Evolutionary conservation across 2,329 filamentous ascomycete species (phyloP), one percentile per base, ranked within the genome.

Genomic region (Colletotrichum sojae): DNA sequence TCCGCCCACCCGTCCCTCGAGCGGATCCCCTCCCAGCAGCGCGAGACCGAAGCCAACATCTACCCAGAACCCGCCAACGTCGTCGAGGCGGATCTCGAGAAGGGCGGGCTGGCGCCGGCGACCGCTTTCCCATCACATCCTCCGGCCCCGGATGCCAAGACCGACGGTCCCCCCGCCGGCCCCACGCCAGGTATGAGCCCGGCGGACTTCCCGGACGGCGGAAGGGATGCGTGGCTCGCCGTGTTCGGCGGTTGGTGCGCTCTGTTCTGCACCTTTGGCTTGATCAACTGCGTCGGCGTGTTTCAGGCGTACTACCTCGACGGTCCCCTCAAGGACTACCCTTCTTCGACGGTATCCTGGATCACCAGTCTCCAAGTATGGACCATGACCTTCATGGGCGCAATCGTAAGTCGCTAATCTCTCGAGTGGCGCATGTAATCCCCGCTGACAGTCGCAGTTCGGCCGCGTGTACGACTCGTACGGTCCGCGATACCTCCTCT

Each of bases 381-480:
- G 62, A 74, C 79, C 67, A 81, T 83, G 78, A 76, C 85, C 56
- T 82, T 87, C 71, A 82, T 88, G 80, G 87, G 86, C 61, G 77
- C 79, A 8, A 71, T 82, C 15, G 82, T 85, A 76, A 72, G 81
- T 78, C n/a, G 57, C 13, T 73, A 22, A 4, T 3, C 80, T 39
- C 83, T 55, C 27, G 3, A 6, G 8, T 13, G 3, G 13, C 15
- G 4, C 22, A 2, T 12, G 27, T 54, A 20, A 16, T n/a, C 1
- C 5, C 12, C 9, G 49, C 65, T 69, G 18, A 63, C 22, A 27
- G 16, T 57, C 62, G 53, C 67, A 78, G 66, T 89, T 82, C 58
- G 91, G 92, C 1, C 88, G 86, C 48, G 54, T 91, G 12, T 92
- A 88, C 73, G 91, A 94, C 76, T 87, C 83, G 71, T 88, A 88